Percentiles rank a stretch among this genome's conserved stretches.
Conservation (phyloP, 2,329 filamentous ascomycete genomes). For the Penicillium hordei region DNA sequence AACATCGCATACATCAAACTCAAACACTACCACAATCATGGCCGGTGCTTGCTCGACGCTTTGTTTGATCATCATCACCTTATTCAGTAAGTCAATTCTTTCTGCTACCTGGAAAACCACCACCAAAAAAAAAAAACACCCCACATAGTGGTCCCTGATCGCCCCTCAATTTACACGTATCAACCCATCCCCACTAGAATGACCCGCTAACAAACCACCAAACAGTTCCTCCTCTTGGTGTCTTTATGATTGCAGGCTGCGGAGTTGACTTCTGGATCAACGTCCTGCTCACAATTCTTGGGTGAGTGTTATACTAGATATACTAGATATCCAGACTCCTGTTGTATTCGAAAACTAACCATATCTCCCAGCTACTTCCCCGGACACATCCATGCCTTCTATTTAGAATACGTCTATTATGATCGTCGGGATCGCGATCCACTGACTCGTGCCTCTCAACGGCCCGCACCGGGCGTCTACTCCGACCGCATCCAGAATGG, state of each 20-base stretch:
- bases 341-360: slow-evolving; percentile 9
- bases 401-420: slow-evolving; percentile 80
- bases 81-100: slow-evolving; percentile 44
- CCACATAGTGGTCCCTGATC: neutral
- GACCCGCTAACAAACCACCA: slow-evolving; percentile 10
- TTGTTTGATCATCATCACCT: slow-evolving; percentile 48
- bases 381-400: slow-evolving; percentile 78
- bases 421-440: slow-evolving; percentile 53
- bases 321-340: neutral
- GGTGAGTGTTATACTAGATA: slow-evolving; percentile 43
- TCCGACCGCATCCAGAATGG: slow-evolving; percentile 43
- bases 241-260: slow-evolving; percentile 64
- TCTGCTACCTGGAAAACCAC: neutral
- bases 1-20: neutral
- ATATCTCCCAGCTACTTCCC: slow-evolving; percentile 61
- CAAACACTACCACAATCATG: slow-evolving; percentile 23
- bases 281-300: slow-evolving; percentile 64
- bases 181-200: neutral
- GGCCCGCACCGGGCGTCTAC: slow-evolving; percentile 40
- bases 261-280: slow-evolving; percentile 66
- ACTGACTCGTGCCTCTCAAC: slow-evolving; percentile 19
- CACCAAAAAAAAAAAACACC: no score
- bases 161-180: neutral
- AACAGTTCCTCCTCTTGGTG: slow-evolving; percentile 65
- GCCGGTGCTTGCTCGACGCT: slow-evolving; percentile 40